These are phyloP conservation scores for Diaporthe eres DNA, from an alignment of 2,329 filamentous ascomycete species.

Conservation along the genomic window DNA sequence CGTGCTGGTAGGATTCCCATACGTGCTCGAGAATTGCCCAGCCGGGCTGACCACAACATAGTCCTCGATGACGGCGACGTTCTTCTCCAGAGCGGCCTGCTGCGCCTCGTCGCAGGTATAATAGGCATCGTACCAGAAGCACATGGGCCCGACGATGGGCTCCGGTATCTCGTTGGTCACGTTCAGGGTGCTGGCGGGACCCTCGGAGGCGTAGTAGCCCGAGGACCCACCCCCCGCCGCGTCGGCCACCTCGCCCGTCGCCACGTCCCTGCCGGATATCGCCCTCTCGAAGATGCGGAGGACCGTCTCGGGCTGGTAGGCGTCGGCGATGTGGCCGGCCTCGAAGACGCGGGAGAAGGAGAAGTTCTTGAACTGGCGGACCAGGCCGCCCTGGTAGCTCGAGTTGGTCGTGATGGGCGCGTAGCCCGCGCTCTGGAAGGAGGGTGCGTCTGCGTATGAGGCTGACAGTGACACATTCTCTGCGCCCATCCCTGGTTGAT, in stretches of 20 bases:
- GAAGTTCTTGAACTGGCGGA: constrained; percentile 62
- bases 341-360: constrained; percentile 63
- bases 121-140: constrained; percentile 57
- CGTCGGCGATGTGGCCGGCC: constrained; percentile 62
- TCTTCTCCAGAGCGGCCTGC: constrained; percentile 56
- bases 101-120: constrained; percentile 59
- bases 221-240: constrained; percentile 49
- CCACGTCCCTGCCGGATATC: constrained; percentile 63
- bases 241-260: constrained; percentile 62
- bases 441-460: constrained; percentile 55
- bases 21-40: constrained; percentile 19
- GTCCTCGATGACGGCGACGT: constrained; percentile 60
- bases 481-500: constrained; percentile 62
- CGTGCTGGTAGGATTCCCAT: constrained; percentile 29
- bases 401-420: constrained; percentile 56
- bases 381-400: constrained; percentile 59
- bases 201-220: constrained; percentile 51
- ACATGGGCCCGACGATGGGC: constrained; percentile 55
- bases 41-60: constrained; percentile 54
- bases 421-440: constrained; percentile 65
- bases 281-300: constrained; percentile 65
- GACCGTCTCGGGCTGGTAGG: constrained; percentile 66
- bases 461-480: constrained; percentile 62
- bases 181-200: constrained; percentile 55
- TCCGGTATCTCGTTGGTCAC: constrained; percentile 59